A percentile compares a stretch with the other conserved stretches of the same genome.
phyloP scores from a whole-genome alignment of 352 stramenopile genomes.

The Globisporangium takayamanum region DNA sequence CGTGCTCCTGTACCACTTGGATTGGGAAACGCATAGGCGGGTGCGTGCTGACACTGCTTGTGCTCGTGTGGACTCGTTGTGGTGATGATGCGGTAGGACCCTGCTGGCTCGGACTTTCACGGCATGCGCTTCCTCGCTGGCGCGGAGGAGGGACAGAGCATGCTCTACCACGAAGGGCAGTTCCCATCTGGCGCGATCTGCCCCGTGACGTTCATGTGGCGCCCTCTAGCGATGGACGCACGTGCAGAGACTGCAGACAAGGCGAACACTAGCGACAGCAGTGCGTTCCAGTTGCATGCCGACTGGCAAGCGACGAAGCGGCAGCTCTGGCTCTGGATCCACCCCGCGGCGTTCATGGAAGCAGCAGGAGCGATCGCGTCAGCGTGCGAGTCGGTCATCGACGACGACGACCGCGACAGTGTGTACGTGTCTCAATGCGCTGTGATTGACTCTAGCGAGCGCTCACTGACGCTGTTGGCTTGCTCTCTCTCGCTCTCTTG shows the following conservation, averaged over 20 bases:
- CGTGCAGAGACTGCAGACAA: background rate
- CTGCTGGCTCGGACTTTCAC: conserved; percentile 56
- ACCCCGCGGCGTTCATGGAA: conserved; percentile 70
- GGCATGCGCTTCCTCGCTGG: conserved; percentile 46
- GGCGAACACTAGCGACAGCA: background rate
- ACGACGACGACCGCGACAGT: conserved; percentile 13
- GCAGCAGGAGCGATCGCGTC: conserved; percentile 46
- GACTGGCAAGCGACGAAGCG: conserved; percentile 43
- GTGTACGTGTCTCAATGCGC: background rate
- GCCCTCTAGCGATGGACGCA: conserved; percentile 35
- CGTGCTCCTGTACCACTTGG: background rate
- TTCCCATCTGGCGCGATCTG: conserved; percentile 63
- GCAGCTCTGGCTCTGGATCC: conserved; percentile 78
- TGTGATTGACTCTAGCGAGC: background rate
- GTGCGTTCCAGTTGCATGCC: conserved; percentile 26
- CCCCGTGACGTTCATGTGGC: conserved; percentile 73
- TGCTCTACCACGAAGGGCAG: conserved; percentile 45
- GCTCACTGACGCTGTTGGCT: background rate
- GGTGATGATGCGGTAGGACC: conserved; percentile 22
- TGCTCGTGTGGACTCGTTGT: background rate
- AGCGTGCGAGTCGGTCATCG: conserved; percentile 42
- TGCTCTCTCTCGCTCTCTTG: background rate
- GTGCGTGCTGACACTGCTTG: no score
- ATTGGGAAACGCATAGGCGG: background rate
- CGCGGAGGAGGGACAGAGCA: conserved; percentile 33